phyloP scores from a whole-genome alignment of 306 rosid species.

The Quercus mongolica region DNA sequence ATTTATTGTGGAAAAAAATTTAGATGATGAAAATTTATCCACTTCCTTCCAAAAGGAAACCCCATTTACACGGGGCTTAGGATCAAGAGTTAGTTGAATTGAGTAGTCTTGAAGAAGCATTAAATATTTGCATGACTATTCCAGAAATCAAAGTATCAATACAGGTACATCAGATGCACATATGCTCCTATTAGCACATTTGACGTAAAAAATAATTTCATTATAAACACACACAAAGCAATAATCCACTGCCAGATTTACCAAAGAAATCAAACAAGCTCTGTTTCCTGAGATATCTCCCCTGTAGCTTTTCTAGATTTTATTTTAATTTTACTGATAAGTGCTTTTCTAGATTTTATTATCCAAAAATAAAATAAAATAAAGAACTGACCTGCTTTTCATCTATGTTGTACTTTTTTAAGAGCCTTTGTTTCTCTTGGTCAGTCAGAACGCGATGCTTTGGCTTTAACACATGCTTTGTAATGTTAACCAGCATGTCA shows the following conservation, averaged over 20 bases:
- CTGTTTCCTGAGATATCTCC: background rate
- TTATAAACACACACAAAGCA: background rate
- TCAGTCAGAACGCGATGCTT: conserved; percentile 66
- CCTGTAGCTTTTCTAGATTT: background rate
- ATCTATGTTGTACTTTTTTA: conserved; percentile 68
- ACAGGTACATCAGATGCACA: background rate
- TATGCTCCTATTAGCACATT: background rate
- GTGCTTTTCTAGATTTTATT: background rate
- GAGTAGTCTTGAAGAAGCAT: background rate
- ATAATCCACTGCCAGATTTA: background rate
- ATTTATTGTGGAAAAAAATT: background rate
- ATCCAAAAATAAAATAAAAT: background rate
- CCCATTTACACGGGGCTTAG: background rate
- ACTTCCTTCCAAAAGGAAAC: too few relatives aligned
- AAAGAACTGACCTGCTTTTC: conserved; percentile 75
- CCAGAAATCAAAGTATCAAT: background rate
- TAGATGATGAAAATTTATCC: background rate
- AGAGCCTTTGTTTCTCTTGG: conserved; percentile 58
- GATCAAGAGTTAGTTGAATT: background rate
- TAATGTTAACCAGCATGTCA: conserved; percentile 86
- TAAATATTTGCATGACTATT: background rate
- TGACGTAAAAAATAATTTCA: background rate
- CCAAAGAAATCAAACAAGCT: background rate
- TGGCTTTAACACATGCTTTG: conserved; percentile 91
- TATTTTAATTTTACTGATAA: too few relatives aligned